Percentiles rank a stretch among this genome's conserved stretches.
Conservation (phyloP, 768 basidiomycete species). For the Leccinum rimulosum region DNA sequence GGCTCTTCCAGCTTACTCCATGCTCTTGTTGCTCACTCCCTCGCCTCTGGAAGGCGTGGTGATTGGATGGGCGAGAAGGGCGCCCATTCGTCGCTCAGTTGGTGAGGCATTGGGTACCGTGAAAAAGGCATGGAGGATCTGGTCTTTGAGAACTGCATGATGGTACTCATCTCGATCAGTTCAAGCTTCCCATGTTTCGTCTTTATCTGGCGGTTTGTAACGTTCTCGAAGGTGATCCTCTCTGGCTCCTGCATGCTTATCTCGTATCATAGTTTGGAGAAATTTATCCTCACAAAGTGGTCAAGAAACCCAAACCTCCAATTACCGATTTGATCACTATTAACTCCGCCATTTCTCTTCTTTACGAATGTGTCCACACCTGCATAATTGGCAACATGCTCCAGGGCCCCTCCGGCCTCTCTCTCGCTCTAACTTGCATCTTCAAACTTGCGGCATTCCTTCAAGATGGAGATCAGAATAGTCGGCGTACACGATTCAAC, state of each 20-base stretch:
- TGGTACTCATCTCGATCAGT: too few relatives aligned
- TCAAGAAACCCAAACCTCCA: constrained; percentile 90
- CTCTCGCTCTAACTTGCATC: constrained; percentile 83
- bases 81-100: too few relatives aligned
- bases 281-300: constrained; percentile 87
- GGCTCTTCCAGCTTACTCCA: too few relatives aligned
- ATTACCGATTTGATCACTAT: constrained; percentile 95
- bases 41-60: too few relatives aligned
- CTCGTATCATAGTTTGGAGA: constrained; percentile 73
- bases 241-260: neutral
- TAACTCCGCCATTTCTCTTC: constrained; percentile 89
- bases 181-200: too few relatives aligned
- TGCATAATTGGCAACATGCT: constrained; percentile 98
- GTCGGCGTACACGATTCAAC: constrained; percentile 50
- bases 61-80: too few relatives aligned
- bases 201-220: too few relatives aligned
- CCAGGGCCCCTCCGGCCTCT: constrained; percentile 69
- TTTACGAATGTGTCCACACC: constrained; percentile 98
- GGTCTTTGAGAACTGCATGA: too few relatives aligned
- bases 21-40: too few relatives aligned
- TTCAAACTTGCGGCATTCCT: constrained; percentile 92
- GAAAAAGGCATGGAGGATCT: too few relatives aligned
- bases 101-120: too few relatives aligned
- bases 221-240: neutral
- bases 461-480: constrained; percentile 90